phyloP scores from a whole-genome alignment of 2,329 filamentous ascomycete genomes.

The Sarocladium strictum region DNA sequence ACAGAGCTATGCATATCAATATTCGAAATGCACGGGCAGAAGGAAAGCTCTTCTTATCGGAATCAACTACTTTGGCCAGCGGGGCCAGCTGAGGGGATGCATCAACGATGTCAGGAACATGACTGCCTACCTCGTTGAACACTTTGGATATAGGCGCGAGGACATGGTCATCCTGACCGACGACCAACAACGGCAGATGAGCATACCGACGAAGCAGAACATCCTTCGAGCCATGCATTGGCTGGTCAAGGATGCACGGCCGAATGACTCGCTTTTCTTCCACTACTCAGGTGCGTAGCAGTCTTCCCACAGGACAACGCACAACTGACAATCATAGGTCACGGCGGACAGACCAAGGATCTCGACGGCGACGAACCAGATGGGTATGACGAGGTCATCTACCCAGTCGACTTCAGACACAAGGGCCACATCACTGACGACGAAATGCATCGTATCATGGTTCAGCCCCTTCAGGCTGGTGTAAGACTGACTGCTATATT shows the following conservation, averaged over 20 bases:
- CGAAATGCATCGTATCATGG: constrained; percentile 73
- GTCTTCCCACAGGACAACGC: neutral
- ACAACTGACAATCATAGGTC: constrained; percentile 39
- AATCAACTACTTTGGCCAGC: constrained; percentile 94
- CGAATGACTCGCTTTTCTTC: constrained; percentile 95
- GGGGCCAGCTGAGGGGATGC: constrained; percentile 83
- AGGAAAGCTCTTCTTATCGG: constrained; percentile 88
- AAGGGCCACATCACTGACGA: constrained; percentile 80
- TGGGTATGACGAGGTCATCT: constrained; percentile 78
- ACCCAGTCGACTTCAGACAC: constrained; percentile 74
- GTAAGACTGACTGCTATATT: constrained; percentile 58
- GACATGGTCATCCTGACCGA: constrained; percentile 97
- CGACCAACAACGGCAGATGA: constrained; percentile 96
- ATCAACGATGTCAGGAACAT: constrained; percentile 99
- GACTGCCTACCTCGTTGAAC: constrained; percentile 81
- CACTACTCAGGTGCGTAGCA: constrained; percentile 75
- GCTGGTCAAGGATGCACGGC: constrained; percentile 87
- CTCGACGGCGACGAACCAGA: constrained; percentile 75
- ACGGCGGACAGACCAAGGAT: constrained; percentile 77
- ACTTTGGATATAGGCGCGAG: constrained; percentile 88
- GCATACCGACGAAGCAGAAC: constrained; percentile 92
- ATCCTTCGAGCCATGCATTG: constrained; percentile 96
- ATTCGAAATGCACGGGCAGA: constrained; percentile 83
- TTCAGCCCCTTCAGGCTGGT: constrained; percentile 47
- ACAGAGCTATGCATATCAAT: constrained; percentile 76